Evolutionary conservation across 2,329 filamentous ascomycete genomes (phyloP), one percentile per base, ranked within the genome.

Genomic region (Ustilaginoidea virens): DNA sequence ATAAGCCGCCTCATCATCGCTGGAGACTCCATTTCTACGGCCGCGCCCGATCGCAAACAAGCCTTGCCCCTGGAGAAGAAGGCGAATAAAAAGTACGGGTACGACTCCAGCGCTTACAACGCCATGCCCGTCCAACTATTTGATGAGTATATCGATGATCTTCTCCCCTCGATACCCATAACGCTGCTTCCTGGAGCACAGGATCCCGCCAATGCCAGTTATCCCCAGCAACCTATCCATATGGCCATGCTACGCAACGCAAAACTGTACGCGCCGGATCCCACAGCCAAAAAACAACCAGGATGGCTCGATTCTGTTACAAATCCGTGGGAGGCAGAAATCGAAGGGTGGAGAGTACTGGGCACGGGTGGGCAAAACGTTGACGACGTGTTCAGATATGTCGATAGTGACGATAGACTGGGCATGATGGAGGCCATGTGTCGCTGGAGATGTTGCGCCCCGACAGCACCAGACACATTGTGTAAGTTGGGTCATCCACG

Each of bases 381-480:
- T 3, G 80, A 92, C 43, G 92, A 98, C 51, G 72, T 96, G 3
- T 81, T 85, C 52, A 90, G 87, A 51, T 98, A 98, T 47, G 68
- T 96, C 16, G 73, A 78, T 33, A 75, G 71, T 20, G 72, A 83
- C 23, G 74, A 85, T 40, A 61, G 86, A 13, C 47, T 96, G 16
- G 76, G 77, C 26, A 81, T 94, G 68, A 90, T 96, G 80, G 90
- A 96, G 53, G 76, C 77, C 33, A 90, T 92, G 72, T 74, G 92
- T 39, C 68, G 85, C 34, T 98, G 90, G 90, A 69, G 90, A 36
- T 81, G 83, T 47, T 74, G 74, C 39, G 90, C 90, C 5, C 90
- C 90, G 2, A 98, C 90, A 0, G 90, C 90, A 2, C 90, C 92
- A 0, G 92, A 98, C 53, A 98, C 92, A 0, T 50, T 98, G 24